Percentiles rank a stretch among this genome's conserved stretches.
phyloP scores from a whole-genome alignment of 1,139 yeast species.

The Zygoascus hellenicus region DNA sequence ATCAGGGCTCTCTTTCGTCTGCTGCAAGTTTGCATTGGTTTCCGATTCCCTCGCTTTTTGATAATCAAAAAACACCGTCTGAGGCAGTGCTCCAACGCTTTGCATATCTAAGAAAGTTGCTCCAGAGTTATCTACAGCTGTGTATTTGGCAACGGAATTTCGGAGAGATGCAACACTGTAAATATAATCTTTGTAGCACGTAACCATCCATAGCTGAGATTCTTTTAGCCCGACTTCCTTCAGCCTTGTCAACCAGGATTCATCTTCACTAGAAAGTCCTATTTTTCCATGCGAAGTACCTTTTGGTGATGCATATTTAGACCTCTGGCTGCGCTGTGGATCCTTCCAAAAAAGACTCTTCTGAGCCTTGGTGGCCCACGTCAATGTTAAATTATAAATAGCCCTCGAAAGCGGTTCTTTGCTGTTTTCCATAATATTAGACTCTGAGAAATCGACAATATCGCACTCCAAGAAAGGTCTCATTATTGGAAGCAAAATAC shows the following conservation, averaged over 20 bases:
- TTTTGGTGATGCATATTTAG: background rate
- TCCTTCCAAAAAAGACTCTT: slow-evolving; percentile 77
- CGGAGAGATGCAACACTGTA: slow-evolving; percentile 47
- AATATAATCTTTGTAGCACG: slow-evolving; percentile 55
- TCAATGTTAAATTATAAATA: slow-evolving; percentile 57
- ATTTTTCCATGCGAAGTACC: background rate
- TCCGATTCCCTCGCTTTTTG: background rate
- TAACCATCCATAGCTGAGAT: slow-evolving; percentile 75
- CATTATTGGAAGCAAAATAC: slow-evolving; percentile 78
- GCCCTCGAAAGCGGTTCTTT: slow-evolving; percentile 62
- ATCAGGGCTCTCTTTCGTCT: background rate
- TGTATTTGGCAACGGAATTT: slow-evolving; percentile 6
- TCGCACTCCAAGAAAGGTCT: slow-evolving; percentile 74
- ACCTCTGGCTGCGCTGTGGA: slow-evolving; percentile 27
- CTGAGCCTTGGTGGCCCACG: slow-evolving; percentile 66
- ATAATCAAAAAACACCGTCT: slow-evolving; percentile 47
- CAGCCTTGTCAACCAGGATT: slow-evolving; percentile 65
- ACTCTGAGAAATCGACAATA: slow-evolving; percentile 60
- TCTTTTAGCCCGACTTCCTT: slow-evolving; percentile 65
- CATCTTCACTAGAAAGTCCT: slow-evolving; percentile 48
- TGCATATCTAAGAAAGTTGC: slow-evolving; percentile 24
- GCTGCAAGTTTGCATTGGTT: background rate
- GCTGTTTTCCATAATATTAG: slow-evolving; percentile 55
- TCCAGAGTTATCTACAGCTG: background rate
- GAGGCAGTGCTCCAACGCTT: slow-evolving; percentile 44